Conservation (phyloP, 2,329 filamentous ascomycete species). For the Colletotrichum theobromicola region DNA sequence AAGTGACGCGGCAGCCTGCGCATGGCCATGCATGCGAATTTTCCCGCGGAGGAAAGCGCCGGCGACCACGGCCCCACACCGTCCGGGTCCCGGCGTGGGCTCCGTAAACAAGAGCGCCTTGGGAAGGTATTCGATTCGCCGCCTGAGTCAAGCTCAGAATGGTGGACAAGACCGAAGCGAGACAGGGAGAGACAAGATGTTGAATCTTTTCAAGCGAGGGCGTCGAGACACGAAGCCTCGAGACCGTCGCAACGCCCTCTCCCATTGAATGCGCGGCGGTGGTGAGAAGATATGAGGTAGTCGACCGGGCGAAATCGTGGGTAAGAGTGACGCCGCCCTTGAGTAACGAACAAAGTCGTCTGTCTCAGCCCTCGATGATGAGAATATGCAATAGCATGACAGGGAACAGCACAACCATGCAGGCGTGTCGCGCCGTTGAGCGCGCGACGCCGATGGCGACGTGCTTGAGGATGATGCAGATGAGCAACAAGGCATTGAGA, state of each 20-base stretch:
- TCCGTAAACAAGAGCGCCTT: background rate
- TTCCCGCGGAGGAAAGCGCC: background rate
- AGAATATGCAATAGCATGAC: conserved; percentile 13
- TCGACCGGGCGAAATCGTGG: background rate
- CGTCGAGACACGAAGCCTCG: background rate
- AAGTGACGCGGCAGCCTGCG: background rate
- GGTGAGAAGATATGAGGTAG: background rate
- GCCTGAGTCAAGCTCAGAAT: background rate
- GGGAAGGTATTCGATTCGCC: no score
- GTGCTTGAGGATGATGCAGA: conserved; percentile 19
- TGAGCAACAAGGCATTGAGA: conserved; percentile 1
- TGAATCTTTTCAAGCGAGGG: background rate
- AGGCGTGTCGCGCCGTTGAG: background rate
- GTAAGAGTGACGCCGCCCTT: background rate
- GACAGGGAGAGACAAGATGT: background rate
- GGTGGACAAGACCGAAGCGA: background rate
- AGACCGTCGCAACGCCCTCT: background rate
- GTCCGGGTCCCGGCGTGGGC: background rate
- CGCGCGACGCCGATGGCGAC: background rate
- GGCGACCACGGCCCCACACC: background rate
- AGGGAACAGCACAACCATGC: conserved; percentile 8
- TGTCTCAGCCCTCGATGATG: conserved; percentile 13
- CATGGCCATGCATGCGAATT: background rate
- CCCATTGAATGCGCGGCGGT: background rate
- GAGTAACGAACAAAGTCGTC: background rate